Percentiles rank a stretch among this genome's conserved stretches.
Evolutionary conservation across 306 rosid species (phyloP).

Genomic region (Cucumis cinereus): DNA sequence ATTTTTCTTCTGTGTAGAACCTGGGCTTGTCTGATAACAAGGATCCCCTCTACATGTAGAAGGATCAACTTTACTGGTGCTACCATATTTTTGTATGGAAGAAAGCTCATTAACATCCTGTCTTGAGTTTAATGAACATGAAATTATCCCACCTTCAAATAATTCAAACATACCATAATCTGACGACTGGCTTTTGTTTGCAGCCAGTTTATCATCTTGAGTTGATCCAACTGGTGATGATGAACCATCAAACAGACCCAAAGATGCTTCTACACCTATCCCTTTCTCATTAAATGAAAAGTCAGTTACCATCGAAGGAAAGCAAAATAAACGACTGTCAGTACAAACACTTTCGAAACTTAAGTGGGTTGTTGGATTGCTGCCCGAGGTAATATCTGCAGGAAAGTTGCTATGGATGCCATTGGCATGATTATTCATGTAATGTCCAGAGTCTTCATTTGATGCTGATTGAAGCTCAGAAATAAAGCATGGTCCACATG

Average conservation of each 20-base stretch:
- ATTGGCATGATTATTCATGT: slow-evolving; percentile 18
- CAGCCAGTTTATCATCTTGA: slow-evolving; percentile 27
- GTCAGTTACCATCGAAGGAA: slow-evolving; percentile 64
- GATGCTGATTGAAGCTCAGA: slow-evolving; percentile 31
- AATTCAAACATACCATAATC: slow-evolving; percentile 73
- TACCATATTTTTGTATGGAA: slow-evolving; percentile 35
- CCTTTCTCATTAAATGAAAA: slow-evolving; percentile 23
- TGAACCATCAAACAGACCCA: slow-evolving; percentile 22
- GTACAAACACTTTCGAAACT: slow-evolving; percentile 37
- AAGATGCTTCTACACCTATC: slow-evolving; percentile 32
- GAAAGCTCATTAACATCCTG: slow-evolving; percentile 36
- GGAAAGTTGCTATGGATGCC: slow-evolving; percentile 17
- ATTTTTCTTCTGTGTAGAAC: slow-evolving; percentile 23
- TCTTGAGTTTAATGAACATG: slow-evolving; percentile 62
- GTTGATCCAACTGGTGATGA: slow-evolving; percentile 27
- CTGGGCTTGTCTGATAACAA: slow-evolving; percentile 32
- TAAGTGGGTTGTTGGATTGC: slow-evolving; percentile 18
- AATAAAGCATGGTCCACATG: slow-evolving; percentile 31
- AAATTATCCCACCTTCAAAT: slow-evolving; percentile 50
- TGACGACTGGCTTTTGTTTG: slow-evolving; percentile 59
- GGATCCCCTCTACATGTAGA: slow-evolving; percentile 44
- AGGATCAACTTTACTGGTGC: slow-evolving; percentile 26
- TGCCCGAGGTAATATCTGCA: slow-evolving; percentile 24
- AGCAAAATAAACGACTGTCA: slow-evolving; percentile 52
- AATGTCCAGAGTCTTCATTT: slow-evolving; percentile 36